Evolutionary conservation across 164 flowering plant species (phyloP).

Genomic region (Magnolia officinalis): DNA sequence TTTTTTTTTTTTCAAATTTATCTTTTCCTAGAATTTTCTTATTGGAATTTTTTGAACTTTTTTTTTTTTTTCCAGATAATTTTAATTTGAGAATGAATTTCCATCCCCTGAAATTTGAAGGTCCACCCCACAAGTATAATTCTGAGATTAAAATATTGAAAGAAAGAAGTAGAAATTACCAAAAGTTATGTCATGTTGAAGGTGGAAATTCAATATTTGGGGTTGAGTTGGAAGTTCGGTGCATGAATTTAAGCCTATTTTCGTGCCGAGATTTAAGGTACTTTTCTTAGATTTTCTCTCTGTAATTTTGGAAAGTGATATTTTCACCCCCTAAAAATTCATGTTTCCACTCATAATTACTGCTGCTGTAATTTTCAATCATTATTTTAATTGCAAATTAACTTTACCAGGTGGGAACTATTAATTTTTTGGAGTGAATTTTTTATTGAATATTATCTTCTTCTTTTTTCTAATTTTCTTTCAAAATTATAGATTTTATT

Average conservation of each 20-base stretch:
- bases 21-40: background rate
- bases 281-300: background rate
- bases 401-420: background rate
- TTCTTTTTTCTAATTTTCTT: no score
- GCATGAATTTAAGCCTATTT: background rate
- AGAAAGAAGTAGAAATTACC: background rate
- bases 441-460: no score
- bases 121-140: background rate
- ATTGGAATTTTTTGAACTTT: background rate
- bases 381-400: background rate
- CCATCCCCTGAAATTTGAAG: background rate
- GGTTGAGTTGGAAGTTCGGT: background rate
- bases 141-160: background rate
- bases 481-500: no score
- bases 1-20: background rate
- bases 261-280: background rate
- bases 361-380: background rate
- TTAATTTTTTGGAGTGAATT: background rate
- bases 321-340: background rate
- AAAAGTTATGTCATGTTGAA: background rate
- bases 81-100: background rate
- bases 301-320: background rate
- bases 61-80: no score
- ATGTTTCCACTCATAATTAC: background rate
- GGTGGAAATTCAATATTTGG: background rate